Evolutionary conservation across 2,329 filamentous ascomycete genomes (phyloP).

Genomic region (Ophiostoma perfectum): DNA sequence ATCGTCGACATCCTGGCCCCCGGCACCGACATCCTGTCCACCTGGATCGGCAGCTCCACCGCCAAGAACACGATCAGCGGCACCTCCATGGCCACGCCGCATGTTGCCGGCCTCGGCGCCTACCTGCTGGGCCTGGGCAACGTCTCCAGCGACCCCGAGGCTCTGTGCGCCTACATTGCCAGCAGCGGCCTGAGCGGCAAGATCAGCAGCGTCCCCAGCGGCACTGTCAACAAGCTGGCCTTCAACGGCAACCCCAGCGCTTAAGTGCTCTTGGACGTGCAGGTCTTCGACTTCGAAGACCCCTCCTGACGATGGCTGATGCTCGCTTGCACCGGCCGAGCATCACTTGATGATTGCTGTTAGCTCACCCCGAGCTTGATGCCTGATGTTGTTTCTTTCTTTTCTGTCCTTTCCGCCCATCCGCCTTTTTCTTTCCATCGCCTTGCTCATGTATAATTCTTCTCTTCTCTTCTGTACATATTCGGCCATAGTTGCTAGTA

Average conservation of each 20-base stretch:
- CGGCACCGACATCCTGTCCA: slow-evolving; percentile 92
- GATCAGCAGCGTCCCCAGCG: slow-evolving; percentile 36
- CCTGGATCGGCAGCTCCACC: slow-evolving; percentile 95
- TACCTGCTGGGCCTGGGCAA: slow-evolving; percentile 82
- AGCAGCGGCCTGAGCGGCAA: slow-evolving; percentile 35
- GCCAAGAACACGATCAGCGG: slow-evolving; percentile 98
- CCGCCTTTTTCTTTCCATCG: neutral
- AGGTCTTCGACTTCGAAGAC: neutral
- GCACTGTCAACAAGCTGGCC: slow-evolving; percentile 49
- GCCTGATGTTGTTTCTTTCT: neutral
- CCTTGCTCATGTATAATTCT: neutral
- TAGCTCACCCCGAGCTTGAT: neutral
- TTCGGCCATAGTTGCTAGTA: slow-evolving; percentile 2
- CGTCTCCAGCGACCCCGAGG: slow-evolving; percentile 36
- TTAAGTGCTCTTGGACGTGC: neutral
- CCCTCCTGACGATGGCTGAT: too few relatives aligned
- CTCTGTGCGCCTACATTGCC: slow-evolving; percentile 44
- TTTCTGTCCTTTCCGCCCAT: neutral
- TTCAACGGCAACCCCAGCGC: slow-evolving; percentile 48
- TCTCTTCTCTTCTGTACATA: slow-evolving; percentile 6
- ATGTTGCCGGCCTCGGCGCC: slow-evolving; percentile 91
- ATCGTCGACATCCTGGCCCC: slow-evolving; percentile 99
- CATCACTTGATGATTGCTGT: neutral
- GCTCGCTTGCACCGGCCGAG: too few relatives aligned
- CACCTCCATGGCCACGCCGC: slow-evolving; percentile 98